These are phyloP conservation scores for Candida loeiensis DNA, from an alignment of 805 yeast genomes.

Conservation along the genomic window DNA sequence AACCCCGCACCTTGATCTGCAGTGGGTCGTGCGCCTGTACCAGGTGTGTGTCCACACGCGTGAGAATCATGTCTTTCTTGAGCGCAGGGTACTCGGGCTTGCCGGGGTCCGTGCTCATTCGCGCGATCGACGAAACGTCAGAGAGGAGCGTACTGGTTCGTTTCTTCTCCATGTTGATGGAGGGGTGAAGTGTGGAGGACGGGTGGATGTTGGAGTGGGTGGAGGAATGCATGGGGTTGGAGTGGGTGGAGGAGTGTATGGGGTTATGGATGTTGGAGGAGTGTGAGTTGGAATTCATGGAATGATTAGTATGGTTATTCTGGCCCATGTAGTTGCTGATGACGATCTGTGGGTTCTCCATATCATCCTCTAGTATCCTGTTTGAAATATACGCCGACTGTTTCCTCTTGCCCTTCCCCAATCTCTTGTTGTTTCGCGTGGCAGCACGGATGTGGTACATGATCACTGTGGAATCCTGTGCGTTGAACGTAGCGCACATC, in stretches of 20 bases:
- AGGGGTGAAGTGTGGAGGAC: conserved; percentile 24
- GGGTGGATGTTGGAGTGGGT: not conserved
- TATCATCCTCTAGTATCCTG: conserved; percentile 43
- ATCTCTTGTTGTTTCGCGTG: conserved; percentile 15
- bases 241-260: too few relatives aligned
- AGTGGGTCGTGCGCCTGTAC: conserved; percentile 24
- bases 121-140: conserved; percentile 43
- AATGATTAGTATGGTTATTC: not conserved
- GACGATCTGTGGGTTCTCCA: conserved; percentile 1
- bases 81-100: conserved; percentile 31
- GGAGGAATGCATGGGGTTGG: not conserved
- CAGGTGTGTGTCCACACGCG: conserved; percentile 48
- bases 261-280: too few relatives aligned
- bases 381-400: conserved; percentile 39
- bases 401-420: conserved; percentile 18
- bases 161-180: conserved; percentile 42
- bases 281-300: not conserved
- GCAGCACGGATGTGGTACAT: conserved; percentile 54
- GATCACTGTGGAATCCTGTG: conserved; percentile 41
- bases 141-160: conserved; percentile 40
- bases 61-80: conserved; percentile 68
- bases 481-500: conserved; percentile 56
- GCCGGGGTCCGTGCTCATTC: conserved; percentile 41
- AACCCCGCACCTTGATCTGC: conserved; percentile 33
- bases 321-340: too few relatives aligned